Evolutionary conservation across 2,329 filamentous ascomycete species (phyloP), one percentile per base, ranked within the genome.

Genomic region (Epichloe aotearoae): DNA sequence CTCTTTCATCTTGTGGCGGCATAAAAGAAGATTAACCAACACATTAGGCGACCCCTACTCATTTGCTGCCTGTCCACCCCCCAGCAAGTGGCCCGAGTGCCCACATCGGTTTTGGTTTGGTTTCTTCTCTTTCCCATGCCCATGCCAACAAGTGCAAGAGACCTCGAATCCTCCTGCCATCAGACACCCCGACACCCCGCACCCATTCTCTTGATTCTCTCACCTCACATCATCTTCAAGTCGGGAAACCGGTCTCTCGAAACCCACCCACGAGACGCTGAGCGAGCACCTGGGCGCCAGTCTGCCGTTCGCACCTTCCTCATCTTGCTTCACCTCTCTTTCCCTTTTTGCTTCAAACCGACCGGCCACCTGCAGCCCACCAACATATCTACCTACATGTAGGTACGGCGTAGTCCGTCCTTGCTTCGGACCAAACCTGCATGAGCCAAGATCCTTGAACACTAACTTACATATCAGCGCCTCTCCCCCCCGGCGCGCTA

Each of bases 31-130:
- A 19, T n/a, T 26, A n/a, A 47, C 44, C 26, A 42, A 38, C 44
- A 51, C 36, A 15, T 30, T 37, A 42, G 43, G 36, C 43, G 44
- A 36, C 11, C 38, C 38, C 49, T 51, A 33, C 38, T 51, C 49
- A 51, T 51, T 40, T 47, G 37, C 38, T 26, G 30, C 10, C 30
- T 10, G 8, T 19, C 5, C 20, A n/a, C 30, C 30, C 23, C 12
- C 23, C 23, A 26, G 2, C n/a, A n/a, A 15, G 19, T 15, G 39
- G 17, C 26, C n/a, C 47, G n/a, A 20, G 37, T 42, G n/a, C 47
- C 23, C 26, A 19, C 23, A 34, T 41, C 37, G 20, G 23, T 8
- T 30, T 34, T 48, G 39, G 8, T 30, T 30, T 30, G 20, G 20
- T 23, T 23, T 23, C 23, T 6, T 23, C 3, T 19, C 19, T 19